Base-by-base conservation (phyloP, 352 stramenopile genomes). In the Globisporangium mamillatum region DNA sequence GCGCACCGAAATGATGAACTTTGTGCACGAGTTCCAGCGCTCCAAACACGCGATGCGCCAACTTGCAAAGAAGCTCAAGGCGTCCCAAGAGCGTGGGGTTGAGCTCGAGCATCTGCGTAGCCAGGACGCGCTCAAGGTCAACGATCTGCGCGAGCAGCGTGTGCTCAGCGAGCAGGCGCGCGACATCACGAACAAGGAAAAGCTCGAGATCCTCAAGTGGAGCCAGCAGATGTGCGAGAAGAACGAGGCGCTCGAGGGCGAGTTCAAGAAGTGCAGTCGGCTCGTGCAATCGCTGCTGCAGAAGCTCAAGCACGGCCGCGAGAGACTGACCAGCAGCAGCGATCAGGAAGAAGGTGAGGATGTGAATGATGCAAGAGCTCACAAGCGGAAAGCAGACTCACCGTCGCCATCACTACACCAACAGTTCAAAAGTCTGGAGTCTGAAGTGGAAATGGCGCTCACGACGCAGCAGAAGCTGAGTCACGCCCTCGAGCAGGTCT, bases 181-280 rank as follows among this genome's bases (percentile, higher is more conserved):
- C 8, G 84, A 91, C n/a, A 89, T 92, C 29, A 66, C 74, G n/a
- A 70, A 50, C 5, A 72, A 83, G 16, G 84, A 92, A 63, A 91
- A 91, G 64, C 67, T 72, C 16, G 81, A 91, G 36, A 66, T 91
- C 12, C 66, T 92, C 24, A 73, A 82, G 55, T 91, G 84, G 84
- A 86, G 81, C 52, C 77, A 89, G 54, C 67, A 87, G 38, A 76
- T 76, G 16, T 89, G 81, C 55, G 75, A 78, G 57, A 83, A 84
- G 69, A 84, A 66, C 54, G 82, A 90, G 48, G 60, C 32, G 29
- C 61, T 88, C 25, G 73, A 83, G 32, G 36, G 53, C 20, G 75
- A 88, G 54, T 32, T 89, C 12, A 63, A 60, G 9, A 71, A 71
- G 22, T 86, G 76, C 36, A 69, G 70, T 0, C 50, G 66, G 0